These are phyloP conservation scores for Diaporthe sp. DNA, from an alignment of 2,329 filamentous ascomycete genomes.

Conservation along the genomic window DNA sequence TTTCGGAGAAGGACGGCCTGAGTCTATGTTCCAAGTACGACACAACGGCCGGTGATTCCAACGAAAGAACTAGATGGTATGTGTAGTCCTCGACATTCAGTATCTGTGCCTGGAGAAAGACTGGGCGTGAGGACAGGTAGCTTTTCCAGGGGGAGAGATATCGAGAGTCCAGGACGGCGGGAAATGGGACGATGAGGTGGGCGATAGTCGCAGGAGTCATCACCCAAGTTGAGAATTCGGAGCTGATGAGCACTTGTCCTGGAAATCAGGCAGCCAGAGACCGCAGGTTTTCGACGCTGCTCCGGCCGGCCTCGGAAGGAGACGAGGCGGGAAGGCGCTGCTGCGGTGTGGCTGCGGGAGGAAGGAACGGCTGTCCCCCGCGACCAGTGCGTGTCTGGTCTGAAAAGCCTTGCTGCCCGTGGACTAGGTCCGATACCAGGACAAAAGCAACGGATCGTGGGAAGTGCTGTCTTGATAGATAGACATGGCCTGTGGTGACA, in stretches of 20 bases:
- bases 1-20: not conserved
- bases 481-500: not conserved
- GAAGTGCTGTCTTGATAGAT: not conserved
- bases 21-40: not conserved
- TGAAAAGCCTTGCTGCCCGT: not conserved
- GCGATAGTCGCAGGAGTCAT: not conserved
- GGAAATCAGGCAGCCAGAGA: not conserved
- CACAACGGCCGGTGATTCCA: not conserved
- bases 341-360: not conserved
- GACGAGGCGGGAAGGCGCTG: not conserved
- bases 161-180: not conserved
- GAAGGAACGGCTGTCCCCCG: not conserved
- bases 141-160: not conserved
- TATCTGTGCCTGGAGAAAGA: not conserved
- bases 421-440: too few species aligned
- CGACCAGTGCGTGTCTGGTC: not conserved
- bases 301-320: not conserved
- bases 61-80: not conserved
- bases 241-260: not conserved
- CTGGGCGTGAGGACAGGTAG: too few species aligned
- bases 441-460: not conserved
- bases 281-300: not conserved
- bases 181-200: not conserved
- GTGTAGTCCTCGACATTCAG: not conserved
- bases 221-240: not conserved